Percentiles rank a stretch among this genome's conserved stretches.
phyloP scores from a whole-genome alignment of 306 rosid species.

The Gynostemma pentaphyllum region DNA sequence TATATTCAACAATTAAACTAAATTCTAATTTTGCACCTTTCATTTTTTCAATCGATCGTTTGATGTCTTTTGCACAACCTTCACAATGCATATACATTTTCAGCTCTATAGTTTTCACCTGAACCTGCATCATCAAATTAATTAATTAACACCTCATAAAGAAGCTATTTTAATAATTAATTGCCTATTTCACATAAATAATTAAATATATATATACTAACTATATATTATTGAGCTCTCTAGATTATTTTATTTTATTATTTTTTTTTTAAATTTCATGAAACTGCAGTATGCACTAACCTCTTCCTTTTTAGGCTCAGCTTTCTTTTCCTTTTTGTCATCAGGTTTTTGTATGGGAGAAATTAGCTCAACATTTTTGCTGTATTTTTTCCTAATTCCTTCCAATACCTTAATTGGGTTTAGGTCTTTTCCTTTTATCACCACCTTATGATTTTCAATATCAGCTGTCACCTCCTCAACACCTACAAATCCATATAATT shows the following conservation, averaged over 20 bases:
- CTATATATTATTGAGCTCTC: background rate
- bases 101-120: constrained; percentile 38
- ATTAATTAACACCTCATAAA: too few relatives aligned
- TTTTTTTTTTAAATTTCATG: background rate
- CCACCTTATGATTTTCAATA: constrained; percentile 32
- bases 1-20: too few relatives aligned
- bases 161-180: too few relatives aligned
- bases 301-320: too few relatives aligned
- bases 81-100: constrained; percentile 57
- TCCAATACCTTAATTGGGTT: constrained; percentile 45
- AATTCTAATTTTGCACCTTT: constrained; percentile 37
- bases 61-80: constrained; percentile 56
- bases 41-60: constrained; percentile 34
- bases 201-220: background rate
- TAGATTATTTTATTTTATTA: too few relatives aligned
- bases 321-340: constrained; percentile 22
- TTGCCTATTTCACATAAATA: background rate
- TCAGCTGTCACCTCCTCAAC: constrained; percentile 46
- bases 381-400: constrained; percentile 42
- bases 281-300: too few relatives aligned
- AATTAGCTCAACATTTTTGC: constrained; percentile 50
- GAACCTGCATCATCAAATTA: constrained; percentile 9
- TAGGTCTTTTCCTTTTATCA: constrained; percentile 37
- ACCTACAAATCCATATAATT: constrained; percentile 18
- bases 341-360: constrained; percentile 30